phyloP scores from a whole-genome alignment of 140 eudicot species.

The Flaveria floridana region DNA sequence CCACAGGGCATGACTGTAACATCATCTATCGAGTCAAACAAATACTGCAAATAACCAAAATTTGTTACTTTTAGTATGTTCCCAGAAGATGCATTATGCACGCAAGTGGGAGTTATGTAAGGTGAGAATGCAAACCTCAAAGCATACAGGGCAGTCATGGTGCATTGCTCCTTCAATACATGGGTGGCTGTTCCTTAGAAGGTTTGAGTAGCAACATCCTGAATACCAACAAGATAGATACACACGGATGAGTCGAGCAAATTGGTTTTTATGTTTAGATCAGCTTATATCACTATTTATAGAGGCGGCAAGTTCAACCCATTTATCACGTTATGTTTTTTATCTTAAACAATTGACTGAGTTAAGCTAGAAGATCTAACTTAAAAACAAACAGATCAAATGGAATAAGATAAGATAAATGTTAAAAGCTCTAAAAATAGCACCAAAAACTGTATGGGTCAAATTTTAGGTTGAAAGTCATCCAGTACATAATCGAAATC shows the following conservation, averaged over 20 bases:
- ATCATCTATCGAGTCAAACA: slow-evolving; percentile 57
- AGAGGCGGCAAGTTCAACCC: neutral
- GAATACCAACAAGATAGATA: slow-evolving; percentile 1
- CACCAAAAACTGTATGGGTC: neutral
- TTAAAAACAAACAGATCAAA: neutral
- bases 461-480: neutral
- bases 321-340: neutral
- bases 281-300: neutral
- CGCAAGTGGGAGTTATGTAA: neutral
- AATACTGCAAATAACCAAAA: slow-evolving; percentile 47
- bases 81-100: neutral
- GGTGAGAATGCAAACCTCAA: slow-evolving; percentile 54
- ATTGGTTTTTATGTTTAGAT: slow-evolving; percentile 13
- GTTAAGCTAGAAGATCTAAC: neutral
- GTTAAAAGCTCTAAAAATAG: neutral
- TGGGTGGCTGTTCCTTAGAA: slow-evolving; percentile 54
- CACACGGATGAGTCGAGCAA: slow-evolving; percentile 3
- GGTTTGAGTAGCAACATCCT: slow-evolving; percentile 82
- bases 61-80: neutral
- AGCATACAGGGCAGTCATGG: slow-evolving; percentile 94
- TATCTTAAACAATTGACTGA: neutral
- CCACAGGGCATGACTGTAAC: slow-evolving; percentile 72
- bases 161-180: slow-evolving; percentile 95
- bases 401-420: too few relatives aligned
- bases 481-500: neutral